Evolutionary conservation across 352 stramenopile species (phyloP), one percentile per base, ranked within the genome.

Genomic region (Phytophthora citricola): DNA sequence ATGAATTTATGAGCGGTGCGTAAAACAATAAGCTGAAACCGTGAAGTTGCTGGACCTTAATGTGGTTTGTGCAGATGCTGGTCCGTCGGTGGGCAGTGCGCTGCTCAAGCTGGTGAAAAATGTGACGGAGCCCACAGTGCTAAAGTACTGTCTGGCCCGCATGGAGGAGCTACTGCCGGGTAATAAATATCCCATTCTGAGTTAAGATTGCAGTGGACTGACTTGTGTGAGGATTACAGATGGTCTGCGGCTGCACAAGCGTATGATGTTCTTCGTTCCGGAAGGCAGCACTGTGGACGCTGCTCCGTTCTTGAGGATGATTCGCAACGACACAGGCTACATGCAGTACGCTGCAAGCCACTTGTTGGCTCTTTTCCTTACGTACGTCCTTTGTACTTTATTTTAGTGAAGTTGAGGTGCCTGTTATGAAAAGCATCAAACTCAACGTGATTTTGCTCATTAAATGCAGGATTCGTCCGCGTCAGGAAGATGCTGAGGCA

Each of bases 31-130:
- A 15, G 3, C 14, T 26, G 0, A 38, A 44, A 9, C 29, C 3
- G 15, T 56, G 2, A 15, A 39, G 14, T 15, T 26, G 12, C 9
- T 15, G 17, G 29, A 22, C 4, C 48, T 46, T 69, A 27, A 36
- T 52, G 17, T 48, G 34, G 11, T 20, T 22, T 39, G n/a, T 50
- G 44, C 70, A 85, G 87, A 92, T 72, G 86, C 77, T 59, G 87
- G 85, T 17, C 71, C 63, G 69, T 68, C 78, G 49, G 71, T 96
- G 38, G 86, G 71, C 11, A 75, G 71, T 39, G 83, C 83, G 14
- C 67, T 96, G 58, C 71, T 96, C 39, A 96, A 96, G 69, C 60
- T 96, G 34, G 73, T 96, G 36, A 93, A 93, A 79, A 93, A 96
- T 69, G 87, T 96, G 63, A 96, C 88, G 6, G 88, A 96, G 54